Percentiles rank a stretch among this genome's conserved stretches.
These are phyloP conservation scores for Pichia heedii DNA, from an alignment of 805 yeast species.

Conservation along the genomic window DNA sequence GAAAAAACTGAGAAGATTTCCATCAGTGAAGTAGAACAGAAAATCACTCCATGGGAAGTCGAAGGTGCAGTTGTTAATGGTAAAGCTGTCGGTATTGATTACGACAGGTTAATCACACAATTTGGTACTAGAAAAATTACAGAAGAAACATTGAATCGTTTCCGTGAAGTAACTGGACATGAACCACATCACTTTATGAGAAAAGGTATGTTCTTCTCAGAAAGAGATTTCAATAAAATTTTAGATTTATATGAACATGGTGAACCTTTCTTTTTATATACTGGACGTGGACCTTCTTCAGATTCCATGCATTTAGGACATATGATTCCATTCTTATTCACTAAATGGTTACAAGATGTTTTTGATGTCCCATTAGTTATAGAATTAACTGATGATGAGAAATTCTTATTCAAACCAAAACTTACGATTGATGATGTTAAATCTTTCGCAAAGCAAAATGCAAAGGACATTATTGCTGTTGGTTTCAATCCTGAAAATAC, in stretches of 20 bases:
- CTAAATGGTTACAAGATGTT: conserved; percentile 97
- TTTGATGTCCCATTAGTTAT: conserved; percentile 93
- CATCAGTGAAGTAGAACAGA: conserved; percentile 35
- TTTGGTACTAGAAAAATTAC: conserved; percentile 78
- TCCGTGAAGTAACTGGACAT: conserved; percentile 75
- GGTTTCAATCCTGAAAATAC: conserved; percentile 95
- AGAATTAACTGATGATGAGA: conserved; percentile 95
- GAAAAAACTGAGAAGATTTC: conserved; percentile 16
- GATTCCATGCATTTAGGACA: conserved; percentile 96
- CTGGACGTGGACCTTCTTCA: conserved; percentile 95
- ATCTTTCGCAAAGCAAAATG: conserved; percentile 68
- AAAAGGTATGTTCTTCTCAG: conserved; percentile 88
- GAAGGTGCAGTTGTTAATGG: conserved; percentile 98
- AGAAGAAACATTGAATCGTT: conserved; percentile 64
- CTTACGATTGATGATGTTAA: conserved; percentile 85
- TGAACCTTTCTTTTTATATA: conserved; percentile 88
- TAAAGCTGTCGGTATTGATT: conserved; percentile 81
- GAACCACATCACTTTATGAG: conserved; percentile 85
- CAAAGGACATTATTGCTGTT: conserved; percentile 85
- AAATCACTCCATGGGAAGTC: conserved; percentile 96
- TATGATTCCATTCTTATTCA: conserved; percentile 89
- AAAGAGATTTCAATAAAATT: conserved; percentile 72
- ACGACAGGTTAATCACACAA: conserved; percentile 74
- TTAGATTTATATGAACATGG: conserved; percentile 89
- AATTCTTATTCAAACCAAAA: conserved; percentile 87